phyloP scores from a whole-genome alignment of 306 rosid genomes.

The Begonia fuchsioides region DNA sequence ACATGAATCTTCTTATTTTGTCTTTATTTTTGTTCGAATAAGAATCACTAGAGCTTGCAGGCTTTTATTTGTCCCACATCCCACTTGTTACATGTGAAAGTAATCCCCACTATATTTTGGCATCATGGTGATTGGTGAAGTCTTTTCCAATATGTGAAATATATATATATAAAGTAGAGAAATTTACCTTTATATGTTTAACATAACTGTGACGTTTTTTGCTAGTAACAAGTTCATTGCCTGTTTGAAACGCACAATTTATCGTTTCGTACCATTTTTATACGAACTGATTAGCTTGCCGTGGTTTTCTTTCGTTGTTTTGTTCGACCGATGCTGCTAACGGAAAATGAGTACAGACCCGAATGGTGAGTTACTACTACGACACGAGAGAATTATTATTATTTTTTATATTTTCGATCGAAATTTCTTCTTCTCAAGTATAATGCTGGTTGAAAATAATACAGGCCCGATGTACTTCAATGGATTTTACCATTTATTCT shows the following conservation, averaged over 20 bases:
- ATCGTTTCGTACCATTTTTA: background rate
- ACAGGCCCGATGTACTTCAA: constrained; percentile 68
- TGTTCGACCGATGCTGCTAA: constrained; percentile 11
- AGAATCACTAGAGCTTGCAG: too few relatives aligned
- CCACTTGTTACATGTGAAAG: too few relatives aligned
- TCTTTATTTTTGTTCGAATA: too few relatives aligned
- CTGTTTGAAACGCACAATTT: background rate
- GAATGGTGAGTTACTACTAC: constrained; percentile 38
- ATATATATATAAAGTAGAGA: too few relatives aligned
- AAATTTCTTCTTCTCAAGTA: background rate
- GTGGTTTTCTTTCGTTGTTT: constrained; percentile 1
- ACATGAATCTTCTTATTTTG: too few relatives aligned
- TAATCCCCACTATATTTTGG: too few relatives aligned
- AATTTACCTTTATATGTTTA: too few relatives aligned
- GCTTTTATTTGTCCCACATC: too few relatives aligned
- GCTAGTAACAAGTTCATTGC: too few relatives aligned
- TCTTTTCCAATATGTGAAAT: too few relatives aligned
- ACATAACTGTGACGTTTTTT: too few relatives aligned
- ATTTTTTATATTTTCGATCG: background rate
- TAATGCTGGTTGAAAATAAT: background rate
- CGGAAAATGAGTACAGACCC: constrained; percentile 36
- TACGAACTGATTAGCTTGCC: background rate
- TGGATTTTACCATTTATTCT: constrained; percentile 70
- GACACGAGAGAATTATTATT: background rate
- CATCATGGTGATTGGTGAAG: too few relatives aligned